Percentiles rank a stretch among this genome's conserved stretches.
These are phyloP conservation scores for Cladosporium phlei DNA, from an alignment of 2,329 filamentous ascomycete species.

Conservation along the genomic window DNA sequence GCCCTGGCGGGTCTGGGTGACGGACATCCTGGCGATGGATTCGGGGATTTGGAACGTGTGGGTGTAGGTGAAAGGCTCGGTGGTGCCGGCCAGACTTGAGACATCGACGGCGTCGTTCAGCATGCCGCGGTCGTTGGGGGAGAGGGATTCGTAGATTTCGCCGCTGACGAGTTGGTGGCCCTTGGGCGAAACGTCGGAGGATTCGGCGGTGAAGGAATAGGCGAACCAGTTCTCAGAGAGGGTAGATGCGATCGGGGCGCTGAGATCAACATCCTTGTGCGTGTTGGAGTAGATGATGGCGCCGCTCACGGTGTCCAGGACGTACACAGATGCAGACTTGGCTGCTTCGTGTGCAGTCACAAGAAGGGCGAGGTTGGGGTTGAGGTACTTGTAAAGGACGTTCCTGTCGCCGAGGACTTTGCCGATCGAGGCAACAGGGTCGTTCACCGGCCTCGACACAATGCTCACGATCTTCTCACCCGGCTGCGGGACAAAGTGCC, in stretches of 20 bases:
- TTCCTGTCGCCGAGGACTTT: slow-evolving; percentile 84
- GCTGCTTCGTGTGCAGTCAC: slow-evolving; percentile 59
- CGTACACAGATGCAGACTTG: slow-evolving; percentile 64
- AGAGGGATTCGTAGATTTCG: slow-evolving; percentile 83
- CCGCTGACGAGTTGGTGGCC: slow-evolving; percentile 82
- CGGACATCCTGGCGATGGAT: slow-evolving; percentile 71
- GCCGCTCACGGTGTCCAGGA: slow-evolving; percentile 83
- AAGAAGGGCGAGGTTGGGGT: slow-evolving; percentile 76
- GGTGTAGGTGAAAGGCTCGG: slow-evolving; percentile 69
- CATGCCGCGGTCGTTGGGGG: slow-evolving; percentile 78
- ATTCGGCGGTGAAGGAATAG: slow-evolving; percentile 66
- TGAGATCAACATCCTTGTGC: slow-evolving; percentile 68
- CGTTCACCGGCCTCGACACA: slow-evolving; percentile 65
- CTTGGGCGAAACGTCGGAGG: slow-evolving; percentile 55
- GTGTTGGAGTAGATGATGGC: slow-evolving; percentile 67
- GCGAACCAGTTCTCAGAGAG: slow-evolving; percentile 94
- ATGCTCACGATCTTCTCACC: slow-evolving; percentile 66
- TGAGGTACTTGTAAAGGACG: slow-evolving; percentile 97
- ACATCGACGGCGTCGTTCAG: slow-evolving; percentile 66
- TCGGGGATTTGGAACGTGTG: slow-evolving; percentile 78
- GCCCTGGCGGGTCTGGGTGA: slow-evolving; percentile 86
- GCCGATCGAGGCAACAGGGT: slow-evolving; percentile 91
- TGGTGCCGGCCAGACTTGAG: slow-evolving; percentile 66
- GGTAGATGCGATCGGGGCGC: slow-evolving; percentile 68
- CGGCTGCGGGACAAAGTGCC: slow-evolving; percentile 66